Evolutionary conservation across 192 early-diverging fungal species (phyloP).

Genomic region (Entomortierella beljakovae): DNA sequence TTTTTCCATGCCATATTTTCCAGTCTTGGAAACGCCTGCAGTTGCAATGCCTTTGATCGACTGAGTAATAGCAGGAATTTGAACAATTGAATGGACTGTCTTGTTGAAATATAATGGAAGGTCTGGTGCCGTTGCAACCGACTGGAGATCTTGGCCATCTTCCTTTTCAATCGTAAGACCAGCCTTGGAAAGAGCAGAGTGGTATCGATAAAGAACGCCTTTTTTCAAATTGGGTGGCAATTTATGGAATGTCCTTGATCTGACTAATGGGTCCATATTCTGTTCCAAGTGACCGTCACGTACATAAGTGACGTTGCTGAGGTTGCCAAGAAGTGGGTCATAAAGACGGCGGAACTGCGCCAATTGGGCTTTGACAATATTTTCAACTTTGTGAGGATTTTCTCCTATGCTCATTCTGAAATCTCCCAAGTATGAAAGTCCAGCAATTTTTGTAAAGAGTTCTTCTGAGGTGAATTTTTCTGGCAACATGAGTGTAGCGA

Average conservation of each 20-base stretch:
- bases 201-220: constrained; percentile 41
- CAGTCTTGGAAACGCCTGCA: constrained; percentile 78
- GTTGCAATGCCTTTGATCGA: constrained; percentile 93
- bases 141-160: constrained; percentile 50
- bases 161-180: constrained; percentile 47
- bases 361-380: constrained; percentile 90
- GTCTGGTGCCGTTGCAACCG: constrained; percentile 41
- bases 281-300: constrained; percentile 64
- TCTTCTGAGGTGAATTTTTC: constrained; percentile 83
- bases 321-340: constrained; percentile 59
- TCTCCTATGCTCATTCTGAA: constrained; percentile 94
- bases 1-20: constrained; percentile 71
- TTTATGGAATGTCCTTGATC: constrained; percentile 79
- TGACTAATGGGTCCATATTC: constrained; percentile 68
- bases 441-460: constrained; percentile 84
- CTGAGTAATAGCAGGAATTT: constrained; percentile 88
- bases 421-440: constrained; percentile 92
- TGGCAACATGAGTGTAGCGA: constrained; percentile 87
- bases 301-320: constrained; percentile 60
- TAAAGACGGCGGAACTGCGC: constrained; percentile 69
- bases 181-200: constrained; percentile 44
- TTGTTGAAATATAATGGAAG: constrained; percentile 51
- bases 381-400: constrained; percentile 95
- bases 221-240: constrained; percentile 81
- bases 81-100: constrained; percentile 73